Base-by-base conservation (phyloP, 2,329 filamentous ascomycete genomes). In the Aspergillus sergii region DNA sequence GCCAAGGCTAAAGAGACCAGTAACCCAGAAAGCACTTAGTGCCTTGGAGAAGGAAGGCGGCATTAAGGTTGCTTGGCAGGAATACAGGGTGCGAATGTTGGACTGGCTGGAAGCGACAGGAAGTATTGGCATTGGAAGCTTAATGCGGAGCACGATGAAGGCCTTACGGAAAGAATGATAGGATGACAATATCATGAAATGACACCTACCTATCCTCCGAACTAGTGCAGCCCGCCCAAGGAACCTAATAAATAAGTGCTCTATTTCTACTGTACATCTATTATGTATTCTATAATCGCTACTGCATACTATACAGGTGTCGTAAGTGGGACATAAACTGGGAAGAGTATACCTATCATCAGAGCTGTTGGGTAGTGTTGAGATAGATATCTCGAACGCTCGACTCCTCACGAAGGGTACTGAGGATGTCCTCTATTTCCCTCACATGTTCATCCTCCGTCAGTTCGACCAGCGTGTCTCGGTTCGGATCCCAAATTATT, bases 141-240 rank as follows among this genome's bases (percentile, higher is more conserved):
- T 96, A 71, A 89, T 96, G 84, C 91, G 91, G 75, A 92, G 88
- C 70, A 94, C 91, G 1, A 93, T 95, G 86, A 92, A 90, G 74
- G 87, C 89, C 57, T 78, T 94, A 69, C 88, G 88, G 78, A 85
- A 81, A 64, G 75, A 76, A 57, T 75, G 61, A 66, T 61, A 12
- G n/a, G 34, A 30, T 32, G 21, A 57, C 46, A 21, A n/a, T n/a
- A n/a, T 4, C 3, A 39, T 39, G 32, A 46, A 16, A 23, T 55
- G 12, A 23, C 8, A 54, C 4, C 21, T 54, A 21, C 30, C n/a
- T 54, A 36, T 26, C 4, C n/a, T 26, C 16, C 21, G 10, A 55
- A 36, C 28, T 51, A 34, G 28, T n/a, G 26, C 14, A 36, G 21
- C 32, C n/a, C 16, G 16, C 11, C 9, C 11, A 55, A 55, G 21